Conservation (phyloP, 345 rosid species). For the Combretum micranthum region DNA sequence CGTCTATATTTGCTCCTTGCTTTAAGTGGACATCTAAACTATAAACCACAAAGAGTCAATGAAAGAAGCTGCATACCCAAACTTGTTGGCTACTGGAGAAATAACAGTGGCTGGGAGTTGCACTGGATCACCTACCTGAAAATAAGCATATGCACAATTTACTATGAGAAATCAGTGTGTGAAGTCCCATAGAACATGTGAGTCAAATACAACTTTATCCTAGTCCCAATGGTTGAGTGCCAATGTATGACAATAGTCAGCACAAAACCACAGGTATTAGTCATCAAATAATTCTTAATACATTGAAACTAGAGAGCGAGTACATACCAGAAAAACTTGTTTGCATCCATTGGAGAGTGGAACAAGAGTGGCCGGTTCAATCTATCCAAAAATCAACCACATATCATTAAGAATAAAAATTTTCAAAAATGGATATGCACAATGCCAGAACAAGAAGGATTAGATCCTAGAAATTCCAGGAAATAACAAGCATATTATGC, state of each 20-base stretch:
- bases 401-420: slow-evolving; percentile 1
- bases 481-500: too few relatives aligned
- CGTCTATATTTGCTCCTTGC: too few relatives aligned
- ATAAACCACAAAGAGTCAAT: too few relatives aligned
- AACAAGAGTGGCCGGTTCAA: slow-evolving; percentile 95
- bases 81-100: slow-evolving; percentile 63
- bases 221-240: too few relatives aligned
- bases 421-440: neutral
- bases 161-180: neutral
- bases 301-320: neutral
- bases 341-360: slow-evolving; percentile 92
- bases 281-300: neutral
- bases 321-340: slow-evolving; percentile 90
- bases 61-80: slow-evolving; percentile 45
- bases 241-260: too few relatives aligned
- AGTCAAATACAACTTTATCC: neutral
- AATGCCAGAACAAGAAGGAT: neutral
- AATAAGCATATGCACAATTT: neutral
- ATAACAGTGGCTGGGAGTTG: slow-evolving; percentile 98
- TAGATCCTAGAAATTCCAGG: too few relatives aligned
- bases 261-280: too few relatives aligned
- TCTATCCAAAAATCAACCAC: slow-evolving; percentile 34
- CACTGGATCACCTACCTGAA: slow-evolving; percentile 91
- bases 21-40: too few relatives aligned
- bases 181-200: neutral